Percentiles rank a stretch among this genome's conserved stretches.
phyloP scores from a whole-genome alignment of 495 filamentous ascomycete species.

The Hyaloscypha variabilis region DNA sequence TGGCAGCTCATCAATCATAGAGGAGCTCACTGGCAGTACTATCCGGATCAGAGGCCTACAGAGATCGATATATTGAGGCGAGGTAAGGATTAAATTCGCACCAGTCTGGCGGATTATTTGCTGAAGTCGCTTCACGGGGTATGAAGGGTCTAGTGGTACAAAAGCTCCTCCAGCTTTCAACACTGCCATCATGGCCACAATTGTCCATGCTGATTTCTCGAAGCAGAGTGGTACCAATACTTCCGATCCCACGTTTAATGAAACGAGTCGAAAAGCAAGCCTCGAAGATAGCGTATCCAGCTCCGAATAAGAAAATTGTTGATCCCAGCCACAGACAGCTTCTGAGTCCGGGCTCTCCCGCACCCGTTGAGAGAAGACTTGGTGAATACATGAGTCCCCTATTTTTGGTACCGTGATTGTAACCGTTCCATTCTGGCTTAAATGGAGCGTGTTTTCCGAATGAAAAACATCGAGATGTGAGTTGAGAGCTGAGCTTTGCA shows the following conservation, averaged over 20 bases:
- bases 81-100: conserved; percentile 7
- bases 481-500: too few species aligned
- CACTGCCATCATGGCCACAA: conserved; percentile 44
- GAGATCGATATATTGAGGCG: background rate
- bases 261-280: conserved; percentile 7
- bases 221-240: conserved; percentile 32
- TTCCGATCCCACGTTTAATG: conserved; percentile 3
- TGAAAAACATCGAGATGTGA: too few species aligned
- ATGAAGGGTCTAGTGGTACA: conserved; percentile 59
- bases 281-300: conserved; percentile 18
- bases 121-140: conserved; percentile 12
- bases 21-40: too few species aligned
- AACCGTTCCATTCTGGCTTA: too few species aligned
- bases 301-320: conserved; percentile 34
- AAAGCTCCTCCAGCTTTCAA: conserved; percentile 44
- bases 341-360: too few species aligned
- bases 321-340: conserved; percentile 35
- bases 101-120: background rate
- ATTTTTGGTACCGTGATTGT: too few species aligned
- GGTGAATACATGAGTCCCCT: too few species aligned
- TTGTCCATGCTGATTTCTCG: conserved; percentile 46
- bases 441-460: too few species aligned
- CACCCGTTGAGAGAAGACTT: too few species aligned
- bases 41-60: background rate
- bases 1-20: too few species aligned